A percentile compares a stretch with the other conserved stretches of the same genome.
Conservation (phyloP, 345 rosid genomes). For the Dipteronia dyeriana region DNA sequence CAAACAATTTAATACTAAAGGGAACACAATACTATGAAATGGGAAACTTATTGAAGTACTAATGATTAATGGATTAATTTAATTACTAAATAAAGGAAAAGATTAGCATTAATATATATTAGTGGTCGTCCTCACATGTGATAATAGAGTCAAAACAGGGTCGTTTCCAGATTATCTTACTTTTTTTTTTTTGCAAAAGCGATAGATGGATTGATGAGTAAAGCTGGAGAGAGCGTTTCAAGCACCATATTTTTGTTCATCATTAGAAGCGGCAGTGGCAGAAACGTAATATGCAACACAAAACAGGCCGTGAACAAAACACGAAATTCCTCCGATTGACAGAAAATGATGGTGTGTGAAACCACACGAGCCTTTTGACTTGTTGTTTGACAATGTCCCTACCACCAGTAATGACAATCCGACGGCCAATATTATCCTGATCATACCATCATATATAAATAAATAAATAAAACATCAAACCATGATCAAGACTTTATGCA, state of each 20-base stretch:
- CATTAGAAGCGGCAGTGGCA: slow-evolving; percentile 56
- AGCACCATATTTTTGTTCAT: slow-evolving; percentile 45
- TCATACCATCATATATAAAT: not conserved
- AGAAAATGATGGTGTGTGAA: slow-evolving; percentile 84
- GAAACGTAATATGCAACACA: slow-evolving; percentile 80
- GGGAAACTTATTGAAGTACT: not conserved
- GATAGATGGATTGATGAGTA: not conserved
- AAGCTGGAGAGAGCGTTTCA: slow-evolving; percentile 8
- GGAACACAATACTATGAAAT: not conserved
- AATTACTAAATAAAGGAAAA: not conserved
- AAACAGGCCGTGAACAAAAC: slow-evolving; percentile 86
- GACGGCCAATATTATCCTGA: slow-evolving; percentile 77
- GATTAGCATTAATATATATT: not conserved
- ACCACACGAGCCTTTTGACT: slow-evolving; percentile 82
- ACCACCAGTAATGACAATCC: slow-evolving; percentile 76
- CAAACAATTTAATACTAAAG: not conserved
- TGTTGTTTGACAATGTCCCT: slow-evolving; percentile 74
- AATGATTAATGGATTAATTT: not conserved
- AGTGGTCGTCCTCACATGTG: not conserved
- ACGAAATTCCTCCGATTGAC: slow-evolving; percentile 83
- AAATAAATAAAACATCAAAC: not conserved
- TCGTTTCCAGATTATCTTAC: not conserved
- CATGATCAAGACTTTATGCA: no score
- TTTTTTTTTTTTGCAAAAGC: not conserved
- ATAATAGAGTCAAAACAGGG: not conserved